These are phyloP conservation scores for Brassica cretica DNA, from an alignment of 345 rosid genomes.

Conservation along the genomic window DNA sequence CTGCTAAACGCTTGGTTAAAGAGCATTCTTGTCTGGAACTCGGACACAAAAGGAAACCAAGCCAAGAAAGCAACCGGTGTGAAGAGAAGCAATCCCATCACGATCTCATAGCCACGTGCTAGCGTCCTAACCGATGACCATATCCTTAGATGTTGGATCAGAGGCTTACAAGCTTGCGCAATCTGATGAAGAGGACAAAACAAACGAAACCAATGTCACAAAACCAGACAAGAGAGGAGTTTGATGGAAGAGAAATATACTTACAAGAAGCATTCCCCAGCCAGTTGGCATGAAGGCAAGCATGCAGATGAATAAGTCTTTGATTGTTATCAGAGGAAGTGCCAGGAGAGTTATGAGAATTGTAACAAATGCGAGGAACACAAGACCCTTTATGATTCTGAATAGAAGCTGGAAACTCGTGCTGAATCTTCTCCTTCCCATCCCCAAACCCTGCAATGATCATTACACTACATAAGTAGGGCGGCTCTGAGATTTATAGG, in stretches of 20 bases:
- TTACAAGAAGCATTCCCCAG: constrained; percentile 82
- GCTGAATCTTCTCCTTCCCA: constrained; percentile 67
- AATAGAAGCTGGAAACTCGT: constrained; percentile 76
- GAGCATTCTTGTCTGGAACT: constrained; percentile 87
- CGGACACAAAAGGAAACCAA: constrained; percentile 91
- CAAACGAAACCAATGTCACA: background rate
- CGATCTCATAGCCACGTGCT: constrained; percentile 71
- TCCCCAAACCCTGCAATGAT: constrained; percentile 56
- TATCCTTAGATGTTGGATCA: constrained; percentile 54
- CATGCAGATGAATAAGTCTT: constrained; percentile 67
- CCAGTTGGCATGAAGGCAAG: constrained; percentile 96
- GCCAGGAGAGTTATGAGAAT: constrained; percentile 57
- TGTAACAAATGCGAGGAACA: constrained; percentile 59
- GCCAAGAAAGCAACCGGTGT: constrained; percentile 85
- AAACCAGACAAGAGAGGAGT: background rate
- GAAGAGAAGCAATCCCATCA: constrained; percentile 76
- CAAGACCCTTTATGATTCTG: constrained; percentile 69
- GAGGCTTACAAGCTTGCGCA: constrained; percentile 80
- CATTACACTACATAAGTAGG: background rate
- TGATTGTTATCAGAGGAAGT: constrained; percentile 62
- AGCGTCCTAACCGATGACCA: constrained; percentile 73
- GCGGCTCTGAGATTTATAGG: too few species aligned
- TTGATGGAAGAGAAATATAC: background rate
- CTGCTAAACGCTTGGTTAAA: constrained; percentile 96
- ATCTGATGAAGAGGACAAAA: constrained; percentile 43